A percentile compares a stretch with the other conserved stretches of the same genome.
These are phyloP conservation scores for Arthrobotrys iridis DNA, from an alignment of 2,329 filamentous ascomycete species.

Conservation along the genomic window DNA sequence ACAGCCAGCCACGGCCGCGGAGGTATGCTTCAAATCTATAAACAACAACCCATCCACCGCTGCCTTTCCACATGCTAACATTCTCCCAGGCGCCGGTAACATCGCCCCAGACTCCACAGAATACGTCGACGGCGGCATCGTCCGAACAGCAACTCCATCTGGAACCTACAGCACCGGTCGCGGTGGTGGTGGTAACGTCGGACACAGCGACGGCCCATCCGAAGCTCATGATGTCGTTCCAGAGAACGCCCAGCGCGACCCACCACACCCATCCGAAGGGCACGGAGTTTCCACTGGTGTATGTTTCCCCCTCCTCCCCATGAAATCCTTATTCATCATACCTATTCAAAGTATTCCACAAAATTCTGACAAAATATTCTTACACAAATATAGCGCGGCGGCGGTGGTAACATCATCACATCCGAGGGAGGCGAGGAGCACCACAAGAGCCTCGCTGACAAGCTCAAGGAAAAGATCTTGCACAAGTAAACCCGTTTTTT, in stretches of 20 bases:
- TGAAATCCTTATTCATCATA: background rate
- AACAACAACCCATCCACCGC: no score
- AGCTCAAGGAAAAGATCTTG: constrained; percentile 58
- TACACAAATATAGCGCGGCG: constrained; percentile 59
- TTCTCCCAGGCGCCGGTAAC: constrained; percentile 64
- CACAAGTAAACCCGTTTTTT: constrained; percentile 44
- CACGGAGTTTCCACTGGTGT: constrained; percentile 58
- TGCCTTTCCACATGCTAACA: no score
- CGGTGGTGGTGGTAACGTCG: constrained; percentile 71
- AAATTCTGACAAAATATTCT: constrained; percentile 22
- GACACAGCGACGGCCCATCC: constrained; percentile 63
- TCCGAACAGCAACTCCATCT: constrained; percentile 65
- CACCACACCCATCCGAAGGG: constrained; percentile 34
- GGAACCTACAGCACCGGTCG: constrained; percentile 66
- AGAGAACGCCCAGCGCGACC: constrained; percentile 26
- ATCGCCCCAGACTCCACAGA: constrained; percentile 69
- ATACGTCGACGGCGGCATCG: constrained; percentile 72
- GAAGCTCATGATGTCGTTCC: constrained; percentile 54
- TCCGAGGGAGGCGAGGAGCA: constrained; percentile 36
- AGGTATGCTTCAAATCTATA: constrained; percentile 4
- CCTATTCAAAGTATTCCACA: background rate
- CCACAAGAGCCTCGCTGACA: constrained; percentile 57
- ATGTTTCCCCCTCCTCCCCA: constrained; percentile 19
- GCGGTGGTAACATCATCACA: constrained; percentile 58
- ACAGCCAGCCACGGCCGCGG: constrained; percentile 50